Base-by-base conservation (phyloP, 257 asterid species). In the Penstemon barbatus region DNA sequence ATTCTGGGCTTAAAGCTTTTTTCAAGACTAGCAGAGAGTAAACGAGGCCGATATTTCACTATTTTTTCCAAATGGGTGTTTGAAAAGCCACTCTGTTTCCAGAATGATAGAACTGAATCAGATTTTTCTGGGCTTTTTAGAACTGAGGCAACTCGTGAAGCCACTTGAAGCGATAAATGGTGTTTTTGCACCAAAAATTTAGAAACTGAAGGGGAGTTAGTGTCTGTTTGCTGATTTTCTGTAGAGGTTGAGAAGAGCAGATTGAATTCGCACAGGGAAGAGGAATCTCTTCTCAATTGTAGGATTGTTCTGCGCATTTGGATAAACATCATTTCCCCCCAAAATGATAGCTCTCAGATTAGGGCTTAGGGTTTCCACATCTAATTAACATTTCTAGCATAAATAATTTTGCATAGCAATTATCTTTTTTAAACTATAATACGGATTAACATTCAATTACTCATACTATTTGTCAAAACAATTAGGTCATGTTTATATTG, bases 1-100 rank as follows among this genome's bases (percentile, higher is more conserved):
- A 80, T 75, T 79, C 78, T 83, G 54, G 80, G 85, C 76, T 73
- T 69, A 50, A 75, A 53, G 42, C 75, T 57, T 4, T 57, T 74
- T 33, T 75, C 79, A 48, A 83, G 64, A 50, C 48, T 43, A 3
- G 71, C 42, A 2, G 59, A 13, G 9, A 79, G 33, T 40, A 82
- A 11, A 0, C 15, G 15, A 61, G 85, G 79, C 36, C 6, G 56
- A 1, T 36, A 41, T 25, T 10, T 78, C 65, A 76, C 7, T 67
- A 76, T 36, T 56, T 36, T 77, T 66, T 65, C 82, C 67, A 83
- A 52, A 12, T 83, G 82, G 65, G 72, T 38, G 43, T 43, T 55
- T 1, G 84, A 75, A 40, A 83, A 78, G 2, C 79, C 82, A 58
- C 11, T 68, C n/a, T 65, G 69, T 69, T 76, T 73, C 9, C 80